Conservation (phyloP, 2,329 filamentous ascomycete genomes). For the Paraphoma chrysanthemicola region DNA sequence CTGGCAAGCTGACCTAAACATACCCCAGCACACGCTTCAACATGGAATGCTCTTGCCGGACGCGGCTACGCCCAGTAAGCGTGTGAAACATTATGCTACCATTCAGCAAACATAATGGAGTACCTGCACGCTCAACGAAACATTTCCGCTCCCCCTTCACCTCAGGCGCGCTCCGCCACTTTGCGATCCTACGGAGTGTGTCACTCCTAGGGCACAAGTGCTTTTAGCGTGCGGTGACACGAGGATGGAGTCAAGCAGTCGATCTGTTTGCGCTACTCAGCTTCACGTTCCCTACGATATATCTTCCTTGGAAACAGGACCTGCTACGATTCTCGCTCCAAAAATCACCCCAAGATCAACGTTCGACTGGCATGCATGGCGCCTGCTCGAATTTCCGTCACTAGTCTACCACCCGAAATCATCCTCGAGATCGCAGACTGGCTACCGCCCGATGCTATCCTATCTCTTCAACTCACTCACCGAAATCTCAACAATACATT, state of each 20-base stretch:
- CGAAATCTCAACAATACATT: constrained; percentile 37
- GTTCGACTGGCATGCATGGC: constrained; percentile 12
- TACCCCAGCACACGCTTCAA: neutral
- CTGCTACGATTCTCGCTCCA: neutral
- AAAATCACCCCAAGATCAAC: neutral
- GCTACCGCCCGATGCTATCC: constrained; percentile 45
- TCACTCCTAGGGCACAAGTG: neutral
- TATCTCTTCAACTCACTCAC: constrained; percentile 49
- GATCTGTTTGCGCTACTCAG: neutral
- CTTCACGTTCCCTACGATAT: neutral
- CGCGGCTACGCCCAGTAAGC: neutral
- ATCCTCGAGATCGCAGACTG: constrained; percentile 46
- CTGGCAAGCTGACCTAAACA: neutral
- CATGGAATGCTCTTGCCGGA: neutral
- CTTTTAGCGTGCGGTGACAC: neutral
- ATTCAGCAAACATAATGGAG: neutral
- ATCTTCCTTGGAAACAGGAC: neutral
- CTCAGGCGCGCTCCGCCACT: neutral
- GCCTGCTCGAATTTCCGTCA: constrained; percentile 13
- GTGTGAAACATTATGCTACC: constrained; percentile 2
- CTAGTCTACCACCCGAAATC: constrained; percentile 50
- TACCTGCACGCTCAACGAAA: neutral
- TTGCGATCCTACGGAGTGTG: neutral
- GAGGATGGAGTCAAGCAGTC: neutral
- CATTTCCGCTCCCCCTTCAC: neutral